A percentile compares a stretch with the other conserved stretches of the same genome.
Evolutionary conservation across 306 rosid species (phyloP).

Genomic region (Hippophae tibetana): DNA sequence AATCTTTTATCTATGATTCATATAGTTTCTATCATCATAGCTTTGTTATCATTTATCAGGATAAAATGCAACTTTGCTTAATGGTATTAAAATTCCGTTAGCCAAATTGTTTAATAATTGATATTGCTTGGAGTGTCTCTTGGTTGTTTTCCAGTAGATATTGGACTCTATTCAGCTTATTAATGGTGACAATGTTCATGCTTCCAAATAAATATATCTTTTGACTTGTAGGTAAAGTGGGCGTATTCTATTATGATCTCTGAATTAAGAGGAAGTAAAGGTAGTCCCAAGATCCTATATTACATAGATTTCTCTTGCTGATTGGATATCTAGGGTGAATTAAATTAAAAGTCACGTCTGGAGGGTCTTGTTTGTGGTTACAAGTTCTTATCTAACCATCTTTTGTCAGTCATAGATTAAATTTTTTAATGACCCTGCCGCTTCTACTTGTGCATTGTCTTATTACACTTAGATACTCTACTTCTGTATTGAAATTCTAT

Average conservation of each 20-base stretch:
- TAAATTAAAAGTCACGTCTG: constrained; percentile 19
- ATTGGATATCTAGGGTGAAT: constrained; percentile 41
- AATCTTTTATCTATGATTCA: not conserved
- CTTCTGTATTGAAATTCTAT: no score
- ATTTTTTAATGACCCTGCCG: no score
- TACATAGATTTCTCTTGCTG: constrained; percentile 50
- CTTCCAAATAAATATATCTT: constrained; percentile 99
- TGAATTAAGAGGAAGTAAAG: constrained; percentile 96
- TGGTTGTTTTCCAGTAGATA: constrained; percentile 28
- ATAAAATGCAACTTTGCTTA: not conserved
- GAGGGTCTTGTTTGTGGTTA: constrained; percentile 9
- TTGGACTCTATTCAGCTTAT: constrained; percentile 61
- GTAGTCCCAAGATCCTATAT: constrained; percentile 90
- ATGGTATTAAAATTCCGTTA: constrained; percentile 4
- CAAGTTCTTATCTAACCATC: no score
- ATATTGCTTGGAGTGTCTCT: constrained; percentile 14
- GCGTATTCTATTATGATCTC: constrained; percentile 98
- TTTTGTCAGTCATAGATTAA: not conserved
- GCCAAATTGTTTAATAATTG: constrained; percentile 10
- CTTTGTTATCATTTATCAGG: not conserved
- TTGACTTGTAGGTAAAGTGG: constrained; percentile 32
- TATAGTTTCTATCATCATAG: not conserved
- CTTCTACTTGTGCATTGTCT: no score
- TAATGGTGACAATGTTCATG: constrained; percentile 67
- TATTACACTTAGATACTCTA: no score